Evolutionary conservation across 495 filamentous ascomycete species (phyloP), one percentile per base, ranked within the genome.

Genomic region (Aspergillus ellipticus): DNA sequence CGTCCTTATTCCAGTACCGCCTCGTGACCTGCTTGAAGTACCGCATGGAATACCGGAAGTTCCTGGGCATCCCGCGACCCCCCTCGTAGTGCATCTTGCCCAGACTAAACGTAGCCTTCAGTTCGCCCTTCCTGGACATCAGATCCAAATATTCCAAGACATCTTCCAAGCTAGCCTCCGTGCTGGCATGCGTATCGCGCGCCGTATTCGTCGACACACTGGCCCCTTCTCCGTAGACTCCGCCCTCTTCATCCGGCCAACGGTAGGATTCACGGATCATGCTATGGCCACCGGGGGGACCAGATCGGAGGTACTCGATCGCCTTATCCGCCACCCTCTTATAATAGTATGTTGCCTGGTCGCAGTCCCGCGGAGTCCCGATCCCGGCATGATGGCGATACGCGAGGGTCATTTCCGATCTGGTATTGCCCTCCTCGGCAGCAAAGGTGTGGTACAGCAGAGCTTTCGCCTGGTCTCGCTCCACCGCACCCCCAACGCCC

Each of bases 391-490:
- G 84, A 68, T 96, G 85, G 49, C 95, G 84, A 64, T 90, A 94
- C 11, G 89, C 95, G 10, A 93, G 77, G 1, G 92, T 92, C 95
- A 99, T 97, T 73, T 99, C 87, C 13, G 93, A 90, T 52, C 83
- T 82, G 16, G 87, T 90, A 63, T 95, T 84, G 22, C 92, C 92
- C 33, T 79, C 82, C 60, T 91, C 81, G 2, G 95, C 95, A 0
- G 94, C 92, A 66, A 96, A 96, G 8, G 91, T 95, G 68, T 97
- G 91, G 67, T 97, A 97, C 54, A 96, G 75, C 55, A 97, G 77
- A 7, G 94, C 90, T 70, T 90, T 92, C 17, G 92, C 94, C 71
- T 96, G 94, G 65, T 99, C 91, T 22, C 82, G 82, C 71, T 91
- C 82, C 20, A 97, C 91, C 1, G 83, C 85, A 28, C 83, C 86